Evolutionary conservation across 2,329 filamentous ascomycete genomes (phyloP).

Genomic region (Lecanicillium sp.): DNA sequence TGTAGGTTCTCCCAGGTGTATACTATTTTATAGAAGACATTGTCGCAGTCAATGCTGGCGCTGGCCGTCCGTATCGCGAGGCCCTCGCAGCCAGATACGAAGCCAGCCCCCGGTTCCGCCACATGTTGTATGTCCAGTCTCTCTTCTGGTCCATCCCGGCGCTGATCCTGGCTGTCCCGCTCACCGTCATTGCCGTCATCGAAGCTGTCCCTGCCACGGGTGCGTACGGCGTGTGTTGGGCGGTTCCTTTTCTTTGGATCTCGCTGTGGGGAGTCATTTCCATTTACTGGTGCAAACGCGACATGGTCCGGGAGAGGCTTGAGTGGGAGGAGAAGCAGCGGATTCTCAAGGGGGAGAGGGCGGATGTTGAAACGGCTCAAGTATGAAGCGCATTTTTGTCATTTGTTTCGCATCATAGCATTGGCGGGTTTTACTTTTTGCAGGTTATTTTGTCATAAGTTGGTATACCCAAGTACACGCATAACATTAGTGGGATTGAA

Average conservation of each 20-base stretch:
- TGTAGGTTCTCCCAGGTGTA: conserved; percentile 46
- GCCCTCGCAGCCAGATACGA: conserved; percentile 32
- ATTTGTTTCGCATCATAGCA: background rate
- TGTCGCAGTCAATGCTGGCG: conserved; percentile 57
- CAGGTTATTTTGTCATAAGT: too few relatives aligned
- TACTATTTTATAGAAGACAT: conserved; percentile 62
- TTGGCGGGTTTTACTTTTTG: too few relatives aligned
- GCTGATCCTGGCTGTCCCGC: conserved; percentile 24
- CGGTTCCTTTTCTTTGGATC: conserved; percentile 30
- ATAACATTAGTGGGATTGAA: too few relatives aligned
- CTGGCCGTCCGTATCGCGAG: conserved; percentile 34
- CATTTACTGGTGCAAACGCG: conserved; percentile 26
- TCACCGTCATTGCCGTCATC: conserved; percentile 28
- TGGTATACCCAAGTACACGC: too few relatives aligned
- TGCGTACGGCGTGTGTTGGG: conserved; percentile 30
- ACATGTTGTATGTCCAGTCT: conserved; percentile 30
- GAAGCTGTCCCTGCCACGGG: conserved; percentile 24
- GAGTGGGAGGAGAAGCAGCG: conserved; percentile 25
- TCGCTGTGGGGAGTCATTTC: conserved; percentile 25
- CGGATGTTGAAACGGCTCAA: background rate
- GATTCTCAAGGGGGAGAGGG: background rate
- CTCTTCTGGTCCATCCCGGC: conserved; percentile 33
- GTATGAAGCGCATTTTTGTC: conserved; percentile 2
- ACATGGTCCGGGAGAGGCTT: conserved; percentile 27
- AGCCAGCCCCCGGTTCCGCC: conserved; percentile 30